Conservation (phyloP, 2,329 filamentous ascomycete species). For the Amauroascus niger region DNA sequence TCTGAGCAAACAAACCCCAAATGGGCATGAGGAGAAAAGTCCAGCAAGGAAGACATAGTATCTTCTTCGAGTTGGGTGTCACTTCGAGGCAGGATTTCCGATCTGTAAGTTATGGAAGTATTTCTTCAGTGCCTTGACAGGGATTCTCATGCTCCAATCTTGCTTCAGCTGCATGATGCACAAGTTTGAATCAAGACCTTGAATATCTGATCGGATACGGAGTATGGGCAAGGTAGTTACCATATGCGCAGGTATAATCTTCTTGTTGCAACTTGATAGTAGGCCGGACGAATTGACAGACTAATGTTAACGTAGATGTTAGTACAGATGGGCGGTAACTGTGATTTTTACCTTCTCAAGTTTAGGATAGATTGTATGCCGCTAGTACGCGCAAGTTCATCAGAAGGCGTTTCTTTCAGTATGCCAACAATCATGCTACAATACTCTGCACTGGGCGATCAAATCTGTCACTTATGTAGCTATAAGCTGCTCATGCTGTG, state of each 20-base stretch:
- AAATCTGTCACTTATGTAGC: not conserved
- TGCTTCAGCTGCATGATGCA: not conserved
- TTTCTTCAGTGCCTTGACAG: not conserved
- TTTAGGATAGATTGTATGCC: too few species aligned
- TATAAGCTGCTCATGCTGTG: not conserved
- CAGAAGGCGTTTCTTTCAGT: too few species aligned
- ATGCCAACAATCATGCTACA: not conserved
- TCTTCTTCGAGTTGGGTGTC: too few species aligned
- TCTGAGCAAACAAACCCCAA: not conserved
- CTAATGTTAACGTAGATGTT: too few species aligned
- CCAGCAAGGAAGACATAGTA: not conserved
- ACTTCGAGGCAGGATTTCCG: not conserved
- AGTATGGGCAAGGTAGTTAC: not conserved
- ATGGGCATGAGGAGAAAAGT: not conserved
- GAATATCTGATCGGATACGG: not conserved
- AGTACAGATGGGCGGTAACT: too few species aligned
- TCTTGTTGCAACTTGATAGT: too few species aligned
- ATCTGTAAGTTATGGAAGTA: too few species aligned
- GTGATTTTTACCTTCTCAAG: too few species aligned
- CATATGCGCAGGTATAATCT: not conserved
- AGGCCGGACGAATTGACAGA: too few species aligned
- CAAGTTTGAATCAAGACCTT: not conserved
- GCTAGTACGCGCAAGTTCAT: not conserved
- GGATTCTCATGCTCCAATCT: not conserved
- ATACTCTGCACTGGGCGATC: not conserved